A percentile compares a stretch with the other conserved stretches of the same genome.
phyloP scores from a whole-genome alignment of 1,139 yeast genomes.

The Nakaseomyces glabratus region DNA sequence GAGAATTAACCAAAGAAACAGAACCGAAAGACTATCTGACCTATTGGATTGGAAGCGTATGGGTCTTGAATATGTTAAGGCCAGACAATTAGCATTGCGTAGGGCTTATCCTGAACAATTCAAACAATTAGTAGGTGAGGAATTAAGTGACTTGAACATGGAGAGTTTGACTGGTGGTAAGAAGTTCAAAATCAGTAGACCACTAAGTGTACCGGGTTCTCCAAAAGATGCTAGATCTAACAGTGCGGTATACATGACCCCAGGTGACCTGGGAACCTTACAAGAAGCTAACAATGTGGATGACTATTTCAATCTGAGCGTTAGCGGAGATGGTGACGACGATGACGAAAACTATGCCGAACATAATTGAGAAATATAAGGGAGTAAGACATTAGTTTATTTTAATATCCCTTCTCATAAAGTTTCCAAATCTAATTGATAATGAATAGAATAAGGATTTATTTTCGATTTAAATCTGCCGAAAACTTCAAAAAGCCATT shows the following conservation, averaged over 20 bases:
- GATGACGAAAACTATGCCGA: conserved; percentile 33
- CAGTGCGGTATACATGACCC: conserved; percentile 70
- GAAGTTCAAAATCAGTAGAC: conserved; percentile 72
- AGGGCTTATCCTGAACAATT: conserved; percentile 91
- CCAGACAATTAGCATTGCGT: conserved; percentile 82
- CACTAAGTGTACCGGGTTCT: conserved; percentile 92
- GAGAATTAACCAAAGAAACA: conserved; percentile 93
- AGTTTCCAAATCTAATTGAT: too few species aligned
- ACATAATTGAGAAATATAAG: too few species aligned
- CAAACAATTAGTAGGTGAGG: conserved; percentile 39
- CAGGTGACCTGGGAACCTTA: conserved; percentile 94
- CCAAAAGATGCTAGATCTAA: conserved; percentile 51
- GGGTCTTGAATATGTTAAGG: conserved; percentile 95
- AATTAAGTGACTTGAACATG: conserved; percentile 24
- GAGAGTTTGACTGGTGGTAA: conserved; percentile 27
- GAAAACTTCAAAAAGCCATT: too few species aligned
- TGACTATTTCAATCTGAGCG: conserved; percentile 75
- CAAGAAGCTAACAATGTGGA: conserved; percentile 83
- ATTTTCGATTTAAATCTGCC: neutral
- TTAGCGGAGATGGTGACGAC: conserved; percentile 40
- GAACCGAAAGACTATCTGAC: conserved; percentile 91
- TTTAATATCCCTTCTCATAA: too few species aligned
- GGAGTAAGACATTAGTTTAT: too few species aligned
- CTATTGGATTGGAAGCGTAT: conserved; percentile 94
- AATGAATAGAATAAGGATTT: too few species aligned